These are phyloP conservation scores for Zoysia japonica DNA, from an alignment of 176 grass and related monocot genomes.

Conservation along the genomic window DNA sequence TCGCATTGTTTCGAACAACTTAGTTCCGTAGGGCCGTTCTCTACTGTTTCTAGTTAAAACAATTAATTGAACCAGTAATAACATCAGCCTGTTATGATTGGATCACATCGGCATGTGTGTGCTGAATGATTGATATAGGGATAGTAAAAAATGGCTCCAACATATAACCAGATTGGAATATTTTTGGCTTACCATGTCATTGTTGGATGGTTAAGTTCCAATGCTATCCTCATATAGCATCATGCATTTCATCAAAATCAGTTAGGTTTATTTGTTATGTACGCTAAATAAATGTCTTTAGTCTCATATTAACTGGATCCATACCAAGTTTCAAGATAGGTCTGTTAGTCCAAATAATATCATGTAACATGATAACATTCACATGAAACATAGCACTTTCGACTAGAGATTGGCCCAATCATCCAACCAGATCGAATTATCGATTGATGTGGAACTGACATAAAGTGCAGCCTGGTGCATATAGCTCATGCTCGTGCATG, in stretches of 20 bases:
- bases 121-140: conserved; percentile 8
- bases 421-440: background rate
- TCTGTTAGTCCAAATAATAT: background rate
- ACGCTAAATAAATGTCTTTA: background rate
- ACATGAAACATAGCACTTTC: background rate
- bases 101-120: conserved; percentile 8
- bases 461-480: background rate
- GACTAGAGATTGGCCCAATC: background rate
- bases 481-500: no score
- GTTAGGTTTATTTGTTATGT: background rate
- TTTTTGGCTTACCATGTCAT: conserved; percentile 10
- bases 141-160: conserved; percentile 6
- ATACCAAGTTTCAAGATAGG: conserved; percentile 8
- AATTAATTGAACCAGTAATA: background rate
- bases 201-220: conserved; percentile 10
- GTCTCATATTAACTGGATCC: background rate
- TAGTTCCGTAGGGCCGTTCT: background rate
- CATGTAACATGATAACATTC: background rate
- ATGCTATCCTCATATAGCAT: background rate
- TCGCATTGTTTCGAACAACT: background rate
- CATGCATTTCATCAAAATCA: background rate
- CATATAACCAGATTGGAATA: conserved; percentile 6
- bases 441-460: background rate
- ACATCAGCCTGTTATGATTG: conserved; percentile 1
- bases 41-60: background rate